Base-by-base conservation (phyloP, 208 protist species). In the Novymonas esmeraldas region DNA sequence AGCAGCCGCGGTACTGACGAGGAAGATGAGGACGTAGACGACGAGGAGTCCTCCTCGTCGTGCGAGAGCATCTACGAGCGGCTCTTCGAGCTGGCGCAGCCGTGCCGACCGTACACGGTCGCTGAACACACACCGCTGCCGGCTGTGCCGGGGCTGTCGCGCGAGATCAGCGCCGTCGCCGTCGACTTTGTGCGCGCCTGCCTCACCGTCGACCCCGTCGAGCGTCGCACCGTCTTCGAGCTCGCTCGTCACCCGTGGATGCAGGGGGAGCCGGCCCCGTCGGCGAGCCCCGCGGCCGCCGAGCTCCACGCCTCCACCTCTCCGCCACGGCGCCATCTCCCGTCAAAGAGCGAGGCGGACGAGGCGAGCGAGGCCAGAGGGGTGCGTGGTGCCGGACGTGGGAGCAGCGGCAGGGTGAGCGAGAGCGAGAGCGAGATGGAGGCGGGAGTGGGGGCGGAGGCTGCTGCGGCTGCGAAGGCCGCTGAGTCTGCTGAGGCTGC, bases 131-230 rank as follows among this genome's bases (percentile, higher is more conserved):
- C 42, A 3, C 67, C 63, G 28, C 50, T 62, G 2, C 51, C 34
- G 44, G 2, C 49, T 16, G 18, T 29, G 39, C 56, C 56, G 42
- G 22, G 41, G 29, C 13, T 16, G 22, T 59, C 54, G 42, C 45
- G 61, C 7, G 20, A 14, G 9, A 80, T 91, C 42, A 85, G 79
- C 44, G 76, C 70, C 2, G 51, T 65, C 2, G 79, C 82, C 5
- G 80, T 88, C 18, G 79, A 92, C 59, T 92, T 92, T 65, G 76
- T 92, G 41, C 65, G 79, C 1, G 52, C 55, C 46, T 92, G 85
- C 39, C 59, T 88, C 13, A 22, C 36, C 6, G 54, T 85, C 11
- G 77, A 87, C 55, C 67, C 75, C 14, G 11, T 22, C 5, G 57
- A 86, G 29, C 81, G 85, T 9, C 79, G 75, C 51, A 81, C 77